Conservation (phyloP, 129 eudicot species). For the Pittosporum tobira region DNA sequence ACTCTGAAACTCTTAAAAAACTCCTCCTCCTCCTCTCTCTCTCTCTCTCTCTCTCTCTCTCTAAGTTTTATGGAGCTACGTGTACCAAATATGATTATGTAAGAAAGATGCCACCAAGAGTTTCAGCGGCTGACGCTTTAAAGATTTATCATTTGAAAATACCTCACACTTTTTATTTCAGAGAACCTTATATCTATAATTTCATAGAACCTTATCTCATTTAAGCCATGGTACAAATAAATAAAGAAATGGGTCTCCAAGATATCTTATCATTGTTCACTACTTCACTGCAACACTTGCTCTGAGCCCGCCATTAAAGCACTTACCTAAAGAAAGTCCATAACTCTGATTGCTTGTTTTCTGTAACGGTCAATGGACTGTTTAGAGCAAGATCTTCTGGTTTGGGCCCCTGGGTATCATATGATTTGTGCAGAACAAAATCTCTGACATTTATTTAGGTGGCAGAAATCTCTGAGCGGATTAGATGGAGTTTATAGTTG, state of each 20-base stretch:
- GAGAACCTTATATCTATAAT: background rate
- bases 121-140: constrained; percentile 13
- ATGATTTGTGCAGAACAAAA: constrained; percentile 13
- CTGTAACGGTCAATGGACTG: constrained; percentile 6
- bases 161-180: too few species aligned
- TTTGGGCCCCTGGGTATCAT: constrained; percentile 14
- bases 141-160: too few species aligned
- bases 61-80: constrained; percentile 29
- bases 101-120: constrained; percentile 11
- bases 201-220: background rate
- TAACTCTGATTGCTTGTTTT: background rate
- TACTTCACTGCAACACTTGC: too few species aligned
- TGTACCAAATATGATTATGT: constrained; percentile 21
- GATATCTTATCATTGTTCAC: background rate
- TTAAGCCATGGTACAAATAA: background rate
- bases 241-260: background rate
- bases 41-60: constrained; percentile 6
- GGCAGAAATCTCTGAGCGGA: constrained; percentile 15
- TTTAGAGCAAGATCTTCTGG: constrained; percentile 13
- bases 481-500: too few species aligned
- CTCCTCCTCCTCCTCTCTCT: background rate
- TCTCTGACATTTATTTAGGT: too few species aligned
- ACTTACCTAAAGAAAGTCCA: constrained; percentile 11
- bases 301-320: constrained; percentile 13
- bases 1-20: too few species aligned